These are phyloP conservation scores for Gonium pectorale DNA, from an alignment of 139 green algal species.

Conservation along the genomic window DNA sequence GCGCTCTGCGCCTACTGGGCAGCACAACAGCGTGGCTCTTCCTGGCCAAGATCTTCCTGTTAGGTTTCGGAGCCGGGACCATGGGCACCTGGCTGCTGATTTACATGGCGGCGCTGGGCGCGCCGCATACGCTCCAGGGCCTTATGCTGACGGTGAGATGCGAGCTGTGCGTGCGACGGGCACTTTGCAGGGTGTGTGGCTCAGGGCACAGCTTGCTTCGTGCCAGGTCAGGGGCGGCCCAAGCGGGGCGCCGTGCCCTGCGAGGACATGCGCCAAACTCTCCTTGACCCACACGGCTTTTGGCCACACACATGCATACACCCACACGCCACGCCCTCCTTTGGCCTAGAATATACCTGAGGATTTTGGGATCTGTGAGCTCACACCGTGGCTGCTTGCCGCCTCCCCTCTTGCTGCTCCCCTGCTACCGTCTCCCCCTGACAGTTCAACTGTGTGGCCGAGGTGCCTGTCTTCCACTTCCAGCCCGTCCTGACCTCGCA, in stretches of 20 bases:
- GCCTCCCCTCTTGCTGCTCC: too few species aligned
- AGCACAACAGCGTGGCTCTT: slow-evolving; percentile 31
- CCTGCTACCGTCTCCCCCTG: neutral
- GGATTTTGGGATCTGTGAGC: too few species aligned
- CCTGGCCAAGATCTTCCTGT: slow-evolving; percentile 49
- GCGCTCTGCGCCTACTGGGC: neutral
- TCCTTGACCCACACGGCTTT: too few species aligned
- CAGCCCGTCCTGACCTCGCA: slow-evolving; percentile 24
- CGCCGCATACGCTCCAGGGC: slow-evolving; percentile 48
- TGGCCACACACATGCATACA: too few species aligned
- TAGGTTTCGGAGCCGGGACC: slow-evolving; percentile 47
- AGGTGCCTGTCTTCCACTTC: slow-evolving; percentile 62
- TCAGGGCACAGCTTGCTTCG: too few species aligned
- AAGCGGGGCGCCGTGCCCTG: too few species aligned
- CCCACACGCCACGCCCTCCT: too few species aligned
- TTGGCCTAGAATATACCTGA: too few species aligned
- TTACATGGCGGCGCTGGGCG: slow-evolving; percentile 51
- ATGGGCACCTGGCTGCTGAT: slow-evolving; percentile 59
- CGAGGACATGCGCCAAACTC: too few species aligned
- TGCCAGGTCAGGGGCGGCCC: too few species aligned
- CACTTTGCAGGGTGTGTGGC: neutral
- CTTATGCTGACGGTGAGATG: slow-evolving; percentile 48
- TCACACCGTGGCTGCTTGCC: too few species aligned
- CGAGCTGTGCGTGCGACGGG: too few species aligned
- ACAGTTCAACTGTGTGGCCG: slow-evolving; percentile 49